A percentile compares a stretch with the other conserved stretches of the same genome.
phyloP scores from a whole-genome alignment of 169 alveolate species.

The Plasmodium yoelii region DNA sequence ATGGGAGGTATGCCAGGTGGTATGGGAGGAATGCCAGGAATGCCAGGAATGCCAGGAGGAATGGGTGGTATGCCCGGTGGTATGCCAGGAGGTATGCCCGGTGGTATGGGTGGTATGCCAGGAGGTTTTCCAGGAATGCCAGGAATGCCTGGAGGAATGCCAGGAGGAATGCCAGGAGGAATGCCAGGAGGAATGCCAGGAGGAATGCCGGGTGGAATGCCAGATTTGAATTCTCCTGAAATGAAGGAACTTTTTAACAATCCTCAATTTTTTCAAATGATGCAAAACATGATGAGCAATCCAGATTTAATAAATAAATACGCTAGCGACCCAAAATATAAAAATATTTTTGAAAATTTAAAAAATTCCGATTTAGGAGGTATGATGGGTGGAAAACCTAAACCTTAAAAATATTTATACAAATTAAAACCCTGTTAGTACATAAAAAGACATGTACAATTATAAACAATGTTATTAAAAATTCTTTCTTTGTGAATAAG shows the following conservation, averaged over 20 bases:
- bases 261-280: constrained; percentile 79
- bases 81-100: constrained; percentile 78
- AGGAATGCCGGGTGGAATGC: constrained; percentile 85
- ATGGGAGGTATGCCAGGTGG: constrained; percentile 82
- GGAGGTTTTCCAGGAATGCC: constrained; percentile 82
- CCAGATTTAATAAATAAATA: constrained; percentile 80
- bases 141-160: constrained; percentile 81
- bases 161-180: constrained; percentile 82
- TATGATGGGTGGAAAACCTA: constrained; percentile 57
- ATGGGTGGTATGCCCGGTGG: constrained; percentile 83
- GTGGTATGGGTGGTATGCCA: constrained; percentile 82
- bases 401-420: constrained; percentile 7
- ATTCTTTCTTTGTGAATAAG: too few relatives aligned
- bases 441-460: neutral
- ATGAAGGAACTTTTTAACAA: constrained; percentile 68
- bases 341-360: constrained; percentile 75
- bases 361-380: constrained; percentile 68
- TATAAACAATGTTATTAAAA: too few relatives aligned
- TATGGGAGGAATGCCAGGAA: constrained; percentile 80
- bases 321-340: constrained; percentile 81
- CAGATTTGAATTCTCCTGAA: constrained; percentile 77
- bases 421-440: neutral
- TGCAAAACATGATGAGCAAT: constrained; percentile 84
- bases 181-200: constrained; percentile 84
- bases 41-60: constrained; percentile 78